Conservation (phyloP, 108 stramenopile species). For the Fragilariopsis cylindrus region DNA sequence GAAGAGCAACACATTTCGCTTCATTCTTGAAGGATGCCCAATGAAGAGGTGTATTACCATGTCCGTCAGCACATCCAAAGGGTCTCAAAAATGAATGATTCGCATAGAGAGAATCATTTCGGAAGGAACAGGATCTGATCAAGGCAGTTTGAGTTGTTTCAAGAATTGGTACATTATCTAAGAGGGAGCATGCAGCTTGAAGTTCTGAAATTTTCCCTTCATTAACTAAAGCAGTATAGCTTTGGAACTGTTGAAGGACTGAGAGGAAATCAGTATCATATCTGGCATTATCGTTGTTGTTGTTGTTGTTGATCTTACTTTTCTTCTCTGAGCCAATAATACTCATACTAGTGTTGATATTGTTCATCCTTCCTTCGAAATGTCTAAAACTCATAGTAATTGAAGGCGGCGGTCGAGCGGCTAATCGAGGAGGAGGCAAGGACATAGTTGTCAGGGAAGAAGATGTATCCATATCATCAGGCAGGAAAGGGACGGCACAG, state of each 20-base stretch:
- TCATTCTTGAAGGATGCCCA: constrained; percentile 90
- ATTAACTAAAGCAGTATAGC: constrained; percentile 17
- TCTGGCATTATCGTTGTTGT: constrained; percentile 2
- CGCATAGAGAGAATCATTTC: constrained; percentile 17
- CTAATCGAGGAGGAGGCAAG: not conserved
- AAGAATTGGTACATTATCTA: constrained; percentile 41
- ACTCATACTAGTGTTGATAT: not conserved
- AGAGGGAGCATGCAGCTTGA: constrained; percentile 49
- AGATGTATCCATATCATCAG: constrained; percentile 20
- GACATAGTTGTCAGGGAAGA: not conserved
- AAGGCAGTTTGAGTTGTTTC: constrained; percentile 46
- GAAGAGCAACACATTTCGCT: constrained; percentile 61
- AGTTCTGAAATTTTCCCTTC: constrained; percentile 50
- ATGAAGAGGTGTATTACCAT: constrained; percentile 87
- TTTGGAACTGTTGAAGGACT: constrained; percentile 28
- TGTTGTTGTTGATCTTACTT: too few relatives aligned
- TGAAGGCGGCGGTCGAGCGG: constrained; percentile 18
- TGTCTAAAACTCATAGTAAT: constrained; percentile 21
- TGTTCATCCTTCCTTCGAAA: constrained; percentile 20
- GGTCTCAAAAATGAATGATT: constrained; percentile 30
- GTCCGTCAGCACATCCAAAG: constrained; percentile 64
- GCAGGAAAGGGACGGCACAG: constrained; percentile 27
- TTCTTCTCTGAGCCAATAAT: not conserved
- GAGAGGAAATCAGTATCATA: constrained; percentile 24
- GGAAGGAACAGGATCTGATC: constrained; percentile 47